phyloP scores from a whole-genome alignment of 768 basidiomycete species.

The Dioszegia aurantiaca region DNA sequence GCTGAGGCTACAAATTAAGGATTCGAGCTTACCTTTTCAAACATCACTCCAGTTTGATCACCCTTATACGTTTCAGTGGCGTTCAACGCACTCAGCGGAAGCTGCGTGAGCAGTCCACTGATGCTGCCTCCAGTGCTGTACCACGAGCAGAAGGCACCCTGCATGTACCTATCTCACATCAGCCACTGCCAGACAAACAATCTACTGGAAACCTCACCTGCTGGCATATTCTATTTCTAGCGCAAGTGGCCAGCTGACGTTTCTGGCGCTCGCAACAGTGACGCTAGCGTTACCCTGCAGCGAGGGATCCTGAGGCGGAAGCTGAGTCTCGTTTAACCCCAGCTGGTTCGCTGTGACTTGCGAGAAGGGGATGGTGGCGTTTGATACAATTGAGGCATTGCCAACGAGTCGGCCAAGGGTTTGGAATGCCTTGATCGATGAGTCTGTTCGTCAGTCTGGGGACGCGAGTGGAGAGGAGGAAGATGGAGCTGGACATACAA shows the following conservation, averaged over 20 bases:
- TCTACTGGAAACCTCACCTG: constrained; percentile 52
- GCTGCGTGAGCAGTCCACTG: constrained; percentile 63
- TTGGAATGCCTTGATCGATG: constrained; percentile 71
- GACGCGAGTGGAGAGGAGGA: too few relatives aligned
- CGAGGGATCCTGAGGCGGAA: constrained; percentile 66
- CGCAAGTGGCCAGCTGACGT: constrained; percentile 53
- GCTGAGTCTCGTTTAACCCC: constrained; percentile 65
- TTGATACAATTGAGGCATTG: constrained; percentile 58
- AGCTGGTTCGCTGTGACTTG: constrained; percentile 78
- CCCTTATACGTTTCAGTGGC: constrained; percentile 39
- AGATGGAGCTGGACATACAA: constrained; percentile 30
- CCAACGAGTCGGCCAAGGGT: constrained; percentile 72
- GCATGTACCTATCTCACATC: constrained; percentile 58
- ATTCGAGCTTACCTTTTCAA: constrained; percentile 52
- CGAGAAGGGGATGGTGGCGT: constrained; percentile 57
- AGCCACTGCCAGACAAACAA: background rate
- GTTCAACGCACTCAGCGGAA: constrained; percentile 56
- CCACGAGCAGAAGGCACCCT: constrained; percentile 86
- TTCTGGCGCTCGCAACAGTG: constrained; percentile 61
- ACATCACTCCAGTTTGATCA: constrained; percentile 48
- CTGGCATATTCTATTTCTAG: constrained; percentile 75
- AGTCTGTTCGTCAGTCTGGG: constrained; percentile 54
- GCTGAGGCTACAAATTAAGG: background rate
- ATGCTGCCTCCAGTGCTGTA: constrained; percentile 81
- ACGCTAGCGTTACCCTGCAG: constrained; percentile 55